phyloP scores from a whole-genome alignment of 768 basidiomycete genomes.

The Dioszegia crocea region DNA sequence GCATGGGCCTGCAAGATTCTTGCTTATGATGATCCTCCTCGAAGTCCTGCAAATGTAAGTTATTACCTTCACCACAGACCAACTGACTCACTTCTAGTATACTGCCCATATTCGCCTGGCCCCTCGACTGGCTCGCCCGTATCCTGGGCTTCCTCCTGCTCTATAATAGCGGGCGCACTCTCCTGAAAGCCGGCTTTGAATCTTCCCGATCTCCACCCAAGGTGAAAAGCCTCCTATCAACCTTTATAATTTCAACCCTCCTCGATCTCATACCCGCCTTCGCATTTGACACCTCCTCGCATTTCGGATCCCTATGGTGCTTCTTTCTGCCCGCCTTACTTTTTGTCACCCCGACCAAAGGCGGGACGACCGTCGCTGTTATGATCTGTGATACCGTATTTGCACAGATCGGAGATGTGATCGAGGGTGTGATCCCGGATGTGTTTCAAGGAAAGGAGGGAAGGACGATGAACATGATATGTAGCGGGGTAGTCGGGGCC shows the following conservation, averaged over 20 bases:
- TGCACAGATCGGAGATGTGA: conserved; percentile 14
- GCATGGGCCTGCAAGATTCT: conserved; percentile 29
- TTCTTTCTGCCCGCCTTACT: conserved; percentile 37
- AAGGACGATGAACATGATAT: conserved; percentile 4
- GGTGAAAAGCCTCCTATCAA: conserved; percentile 30
- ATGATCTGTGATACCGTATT: conserved; percentile 33
- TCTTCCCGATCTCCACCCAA: conserved; percentile 6
- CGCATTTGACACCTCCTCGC: conserved; percentile 30
- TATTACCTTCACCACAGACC: not conserved
- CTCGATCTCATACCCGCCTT: conserved; percentile 32
- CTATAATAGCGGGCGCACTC: conserved; percentile 27
- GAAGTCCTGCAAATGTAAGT: conserved; percentile 35
- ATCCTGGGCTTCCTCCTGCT: conserved; percentile 37
- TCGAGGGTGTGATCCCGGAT: conserved; percentile 22
- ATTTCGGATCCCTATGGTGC: conserved; percentile 40
- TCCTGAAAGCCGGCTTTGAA: conserved; percentile 22
- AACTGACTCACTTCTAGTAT: conserved; percentile 9
- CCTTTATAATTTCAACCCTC: conserved; percentile 21
- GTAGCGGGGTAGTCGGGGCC: conserved; percentile 10
- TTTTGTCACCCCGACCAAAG: conserved; percentile 25
- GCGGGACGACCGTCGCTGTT: conserved; percentile 28
- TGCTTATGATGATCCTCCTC: conserved; percentile 22
- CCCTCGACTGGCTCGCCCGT: conserved; percentile 25
- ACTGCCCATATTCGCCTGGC: conserved; percentile 35
- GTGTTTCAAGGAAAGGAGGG: conserved; percentile 10